phyloP scores from a whole-genome alignment of 495 filamentous ascomycete genomes.

The Parachaetomium inaequale region DNA sequence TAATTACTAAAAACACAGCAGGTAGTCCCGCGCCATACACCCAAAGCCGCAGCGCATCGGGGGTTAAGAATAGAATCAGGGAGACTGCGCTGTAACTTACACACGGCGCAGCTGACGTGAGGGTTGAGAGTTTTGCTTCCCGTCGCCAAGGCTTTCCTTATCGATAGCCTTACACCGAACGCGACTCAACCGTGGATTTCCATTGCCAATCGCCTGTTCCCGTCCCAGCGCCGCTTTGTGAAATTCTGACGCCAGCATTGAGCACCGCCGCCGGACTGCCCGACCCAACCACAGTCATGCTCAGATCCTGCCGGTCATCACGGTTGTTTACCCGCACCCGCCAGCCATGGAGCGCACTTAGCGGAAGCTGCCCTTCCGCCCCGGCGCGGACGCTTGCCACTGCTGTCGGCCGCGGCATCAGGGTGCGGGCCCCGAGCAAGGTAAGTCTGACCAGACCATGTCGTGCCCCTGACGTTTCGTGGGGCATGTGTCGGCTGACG shows the following conservation, averaged over 20 bases:
- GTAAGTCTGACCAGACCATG: conserved; percentile 6
- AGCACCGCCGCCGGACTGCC: conserved; percentile 1
- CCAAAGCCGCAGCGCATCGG: no score
- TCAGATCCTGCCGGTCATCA: conserved; percentile 28
- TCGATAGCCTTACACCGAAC: neutral
- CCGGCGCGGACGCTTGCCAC: conserved; percentile 18
- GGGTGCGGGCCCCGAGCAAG: conserved; percentile 10
- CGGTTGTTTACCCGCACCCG: conserved; percentile 23
- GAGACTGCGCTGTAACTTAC: no score
- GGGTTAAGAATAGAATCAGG: no score
- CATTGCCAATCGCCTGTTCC: no score
- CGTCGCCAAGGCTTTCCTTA: neutral
- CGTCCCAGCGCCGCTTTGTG: neutral
- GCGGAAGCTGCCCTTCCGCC: neutral
- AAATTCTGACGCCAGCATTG: conserved; percentile 5
- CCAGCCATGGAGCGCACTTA: conserved; percentile 17
- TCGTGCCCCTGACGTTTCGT: neutral
- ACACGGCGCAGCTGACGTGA: no score
- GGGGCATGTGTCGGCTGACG: conserved; percentile 6
- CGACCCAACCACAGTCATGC: conserved; percentile 22
- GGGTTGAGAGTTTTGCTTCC: no score
- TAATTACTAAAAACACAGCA: no score
- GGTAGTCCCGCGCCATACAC: no score
- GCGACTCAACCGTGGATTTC: neutral
- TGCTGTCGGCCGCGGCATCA: neutral